Percentiles rank a stretch among this genome's conserved stretches.
phyloP scores from a whole-genome alignment of 75 land plant species.

The Selaginella moellendorffii region DNA sequence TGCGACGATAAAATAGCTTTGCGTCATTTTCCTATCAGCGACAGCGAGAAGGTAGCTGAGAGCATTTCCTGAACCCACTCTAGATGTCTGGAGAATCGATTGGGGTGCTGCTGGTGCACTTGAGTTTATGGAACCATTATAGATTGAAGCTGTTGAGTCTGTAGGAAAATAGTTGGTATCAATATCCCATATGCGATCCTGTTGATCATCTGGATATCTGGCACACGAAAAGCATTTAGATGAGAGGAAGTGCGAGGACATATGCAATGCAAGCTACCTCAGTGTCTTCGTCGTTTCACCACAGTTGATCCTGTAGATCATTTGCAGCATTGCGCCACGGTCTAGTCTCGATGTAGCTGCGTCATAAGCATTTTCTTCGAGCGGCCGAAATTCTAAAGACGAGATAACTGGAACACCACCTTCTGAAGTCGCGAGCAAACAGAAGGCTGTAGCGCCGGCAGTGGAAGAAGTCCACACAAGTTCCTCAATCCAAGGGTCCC shows the following conservation, averaged over 20 bases:
- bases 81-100: constrained; percentile 39
- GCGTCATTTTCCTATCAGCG: constrained; percentile 8
- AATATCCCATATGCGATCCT: constrained; percentile 59
- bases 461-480: constrained; percentile 32
- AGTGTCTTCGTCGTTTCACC: constrained; percentile 18
- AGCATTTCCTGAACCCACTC: constrained; percentile 29
- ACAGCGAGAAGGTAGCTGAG: constrained; percentile 34
- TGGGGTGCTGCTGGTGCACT: constrained; percentile 37
- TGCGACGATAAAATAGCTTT: constrained; percentile 37
- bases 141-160: constrained; percentile 21
- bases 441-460: constrained; percentile 31
- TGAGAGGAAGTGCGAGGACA: not conserved
- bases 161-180: constrained; percentile 35
- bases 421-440: constrained; percentile 29
- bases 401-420: constrained; percentile 50
- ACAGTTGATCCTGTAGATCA: constrained; percentile 42
- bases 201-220: constrained; percentile 52
- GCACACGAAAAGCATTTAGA: constrained; percentile 7
- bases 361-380: constrained; percentile 35
- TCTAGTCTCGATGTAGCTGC: constrained; percentile 13
- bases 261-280: not conserved
- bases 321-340: constrained; percentile 22
- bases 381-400: constrained; percentile 48
- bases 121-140: constrained; percentile 16
- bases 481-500: constrained; percentile 54